Percentiles rank a stretch among this genome's conserved stretches.
Conservation (phyloP, 1,284 basidiomycete species). For the Quambalaria eucalypti region DNA sequence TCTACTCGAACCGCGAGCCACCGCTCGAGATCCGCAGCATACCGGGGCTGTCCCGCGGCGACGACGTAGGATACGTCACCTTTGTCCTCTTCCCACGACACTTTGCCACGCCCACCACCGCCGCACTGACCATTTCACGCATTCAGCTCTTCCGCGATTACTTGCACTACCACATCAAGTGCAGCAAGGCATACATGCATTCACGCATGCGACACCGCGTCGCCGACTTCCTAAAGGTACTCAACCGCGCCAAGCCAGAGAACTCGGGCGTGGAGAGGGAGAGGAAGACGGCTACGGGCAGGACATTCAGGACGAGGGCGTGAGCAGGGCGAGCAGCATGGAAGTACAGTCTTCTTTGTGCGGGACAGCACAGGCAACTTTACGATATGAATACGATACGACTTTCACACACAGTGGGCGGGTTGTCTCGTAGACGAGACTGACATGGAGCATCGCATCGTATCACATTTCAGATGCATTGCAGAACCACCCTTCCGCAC, state of each 20-base stretch:
- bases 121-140: conserved; percentile 79
- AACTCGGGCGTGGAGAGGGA: conserved; percentile 59
- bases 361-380: no score
- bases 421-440: no score
- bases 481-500: no score
- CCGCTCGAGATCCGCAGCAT: conserved; percentile 89
- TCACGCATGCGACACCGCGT: conserved; percentile 91
- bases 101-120: conserved; percentile 67
- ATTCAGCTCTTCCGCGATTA: conserved; percentile 97
- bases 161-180: conserved; percentile 96
- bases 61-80: conserved; percentile 94
- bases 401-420: no score
- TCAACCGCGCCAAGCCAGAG: conserved; percentile 97
- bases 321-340: no score
- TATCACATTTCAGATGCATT: no score
- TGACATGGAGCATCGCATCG: no score
- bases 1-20: conserved; percentile 91
- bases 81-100: conserved; percentile 97
- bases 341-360: no score
- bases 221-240: conserved; percentile 90
- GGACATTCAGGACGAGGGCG: conserved; percentile 22
- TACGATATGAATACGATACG: no score
- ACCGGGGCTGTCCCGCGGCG: conserved; percentile 67
- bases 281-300: conserved; percentile 71
- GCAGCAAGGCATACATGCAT: conserved; percentile 99